Conservation (phyloP, 129 eudicot species). For the Chrysanthemum lavandulifolium region DNA sequence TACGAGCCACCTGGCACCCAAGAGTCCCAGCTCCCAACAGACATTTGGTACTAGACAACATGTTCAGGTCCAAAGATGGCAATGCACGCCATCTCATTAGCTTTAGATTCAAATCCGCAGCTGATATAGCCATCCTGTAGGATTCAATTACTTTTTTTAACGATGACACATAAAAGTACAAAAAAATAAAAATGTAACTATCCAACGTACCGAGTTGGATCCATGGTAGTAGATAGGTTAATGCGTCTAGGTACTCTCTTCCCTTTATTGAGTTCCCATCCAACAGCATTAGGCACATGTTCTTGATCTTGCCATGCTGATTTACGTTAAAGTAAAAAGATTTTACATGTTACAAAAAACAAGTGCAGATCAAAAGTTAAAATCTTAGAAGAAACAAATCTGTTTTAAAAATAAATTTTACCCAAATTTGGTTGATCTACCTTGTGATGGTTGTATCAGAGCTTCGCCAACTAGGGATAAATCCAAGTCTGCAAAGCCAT, state of each 20-base stretch:
- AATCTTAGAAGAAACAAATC: neutral
- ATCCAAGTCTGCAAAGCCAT: conserved; percentile 76
- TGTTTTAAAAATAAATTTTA: conserved; percentile 25
- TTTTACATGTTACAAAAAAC: conserved; percentile 9
- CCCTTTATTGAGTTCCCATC: conserved; percentile 70
- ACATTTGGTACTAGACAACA: conserved; percentile 67
- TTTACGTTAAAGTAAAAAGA: conserved; percentile 20
- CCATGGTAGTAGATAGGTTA: conserved; percentile 87
- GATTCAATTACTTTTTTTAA: conserved; percentile 6
- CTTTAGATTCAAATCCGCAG: conserved; percentile 93
- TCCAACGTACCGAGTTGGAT: conserved; percentile 69
- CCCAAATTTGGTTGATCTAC: conserved; percentile 48
- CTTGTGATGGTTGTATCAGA: conserved; percentile 62
- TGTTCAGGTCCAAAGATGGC: conserved; percentile 68
- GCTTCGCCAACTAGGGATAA: conserved; percentile 87
- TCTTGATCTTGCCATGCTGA: conserved; percentile 58
- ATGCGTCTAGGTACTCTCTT: conserved; percentile 48
- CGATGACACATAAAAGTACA: neutral
- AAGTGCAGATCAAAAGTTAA: conserved; percentile 5
- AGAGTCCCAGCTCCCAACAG: conserved; percentile 98
- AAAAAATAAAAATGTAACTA: neutral
- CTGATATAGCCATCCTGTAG: conserved; percentile 79
- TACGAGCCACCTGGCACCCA: conserved; percentile 98
- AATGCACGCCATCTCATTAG: conserved; percentile 95
- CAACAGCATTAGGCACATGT: conserved; percentile 62